Conservation (phyloP, 2,329 filamentous ascomycete species). For the Nannizziopsis arthrosporioides region DNA sequence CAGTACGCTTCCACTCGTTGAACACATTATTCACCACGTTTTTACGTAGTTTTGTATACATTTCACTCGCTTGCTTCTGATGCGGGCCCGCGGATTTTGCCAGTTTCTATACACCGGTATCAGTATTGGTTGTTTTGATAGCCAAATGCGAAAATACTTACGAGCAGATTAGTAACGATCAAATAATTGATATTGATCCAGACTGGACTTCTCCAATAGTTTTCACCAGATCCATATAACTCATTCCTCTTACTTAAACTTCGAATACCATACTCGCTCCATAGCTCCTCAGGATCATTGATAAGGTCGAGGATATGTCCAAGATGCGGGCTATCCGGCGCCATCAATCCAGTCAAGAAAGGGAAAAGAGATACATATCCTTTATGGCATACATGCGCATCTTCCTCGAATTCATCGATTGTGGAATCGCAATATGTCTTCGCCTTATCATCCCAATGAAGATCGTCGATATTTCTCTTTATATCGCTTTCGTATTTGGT, state of each 20-base stretch:
- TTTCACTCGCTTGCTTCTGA: conserved; percentile 52
- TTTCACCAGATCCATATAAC: conserved; percentile 81
- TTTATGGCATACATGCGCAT: conserved; percentile 82
- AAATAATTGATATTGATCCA: conserved; percentile 98
- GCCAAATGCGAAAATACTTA: conserved; percentile 38
- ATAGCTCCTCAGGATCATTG: conserved; percentile 71
- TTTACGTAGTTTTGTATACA: conserved; percentile 65
- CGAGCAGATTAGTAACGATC: conserved; percentile 62
- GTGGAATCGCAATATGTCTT: conserved; percentile 89
- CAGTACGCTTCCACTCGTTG: conserved; percentile 75
- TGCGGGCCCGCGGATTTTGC: conserved; percentile 56
- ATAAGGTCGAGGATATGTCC: conserved; percentile 67
- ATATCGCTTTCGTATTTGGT: conserved; percentile 64
- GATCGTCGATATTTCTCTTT: conserved; percentile 71
- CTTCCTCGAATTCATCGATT: conserved; percentile 90
- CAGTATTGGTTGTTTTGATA: conserved; percentile 11
- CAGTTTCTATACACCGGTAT: conserved; percentile 42
- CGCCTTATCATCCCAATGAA: conserved; percentile 77
- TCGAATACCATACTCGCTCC: conserved; percentile 76
- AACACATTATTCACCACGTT: conserved; percentile 87
- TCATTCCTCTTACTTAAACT: conserved; percentile 75
- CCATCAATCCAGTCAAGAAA: conserved; percentile 72
- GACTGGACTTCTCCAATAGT: conserved; percentile 91
- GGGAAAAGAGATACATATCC: conserved; percentile 92
- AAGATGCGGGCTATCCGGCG: conserved; percentile 60